Evolutionary conservation across 1,139 yeast species (phyloP), one percentile per base, ranked within the genome.

Genomic region (Protomyces inundatus): DNA sequence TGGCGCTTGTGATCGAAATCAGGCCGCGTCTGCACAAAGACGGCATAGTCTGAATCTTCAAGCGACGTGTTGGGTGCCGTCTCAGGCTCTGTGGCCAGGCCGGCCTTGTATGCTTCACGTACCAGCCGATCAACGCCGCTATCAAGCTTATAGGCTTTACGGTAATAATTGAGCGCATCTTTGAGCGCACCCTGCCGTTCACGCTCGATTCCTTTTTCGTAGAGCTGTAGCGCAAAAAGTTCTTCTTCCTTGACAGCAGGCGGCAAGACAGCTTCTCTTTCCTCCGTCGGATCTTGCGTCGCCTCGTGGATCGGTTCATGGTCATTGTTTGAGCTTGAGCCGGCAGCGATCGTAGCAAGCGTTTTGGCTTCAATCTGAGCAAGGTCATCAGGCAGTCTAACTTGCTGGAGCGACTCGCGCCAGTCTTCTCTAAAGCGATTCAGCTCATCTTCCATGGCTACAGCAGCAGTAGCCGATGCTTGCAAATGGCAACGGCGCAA

Each of bases 171-270:
- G 45, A 89, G 84, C 0, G 97, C 97, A 71, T 90, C 97, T 3
- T 88, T 80, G 82, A 90, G 80, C 66, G 84, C 78, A 0, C 97
- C 97, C 61, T 80, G 82, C 35, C 82, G 77, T 74, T 90, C 97
- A 70, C 84, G 85, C 62, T 81, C 84, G 0, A 86, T 83, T 1
- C 91, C 97, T 62, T 77, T 75, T 70, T 87, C 91, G 77, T 88
- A 90, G 35, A 82, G 74, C 35, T 77, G 77, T 54, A 89, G 75
- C 0, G 96, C 96, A 16, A 54, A 35, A 10, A 52, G 39, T 3
- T 87, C 82, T 70, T 67, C 64, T 2, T 63, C 61, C n/a, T 66
- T 23, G 34, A 7, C 42, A 48, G 48, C 30, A 23, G 23, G 23
- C 23, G 23, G 23, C 23, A 23, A 23, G 23, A 23, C 23, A 23